These are phyloP conservation scores for Rhododendron kiyosumense DNA, from an alignment of 148 eudicot species.

Conservation along the genomic window DNA sequence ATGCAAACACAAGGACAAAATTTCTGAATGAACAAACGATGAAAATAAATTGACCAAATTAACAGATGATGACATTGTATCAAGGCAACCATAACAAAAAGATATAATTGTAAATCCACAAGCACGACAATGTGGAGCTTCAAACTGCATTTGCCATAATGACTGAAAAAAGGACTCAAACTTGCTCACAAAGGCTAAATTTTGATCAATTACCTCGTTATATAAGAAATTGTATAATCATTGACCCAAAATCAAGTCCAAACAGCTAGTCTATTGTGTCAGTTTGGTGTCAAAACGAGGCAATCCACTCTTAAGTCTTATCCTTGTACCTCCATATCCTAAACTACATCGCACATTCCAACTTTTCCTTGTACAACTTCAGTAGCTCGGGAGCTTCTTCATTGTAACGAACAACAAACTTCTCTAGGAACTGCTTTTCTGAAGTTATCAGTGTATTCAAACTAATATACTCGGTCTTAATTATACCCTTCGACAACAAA, in stretches of 20 bases:
- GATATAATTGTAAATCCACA: not conserved
- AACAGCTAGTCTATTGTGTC: not conserved
- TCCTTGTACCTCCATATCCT: too few species aligned
- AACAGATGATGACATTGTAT: not conserved
- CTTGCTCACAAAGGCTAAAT: not conserved
- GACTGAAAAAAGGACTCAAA: not conserved
- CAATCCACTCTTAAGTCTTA: too few species aligned
- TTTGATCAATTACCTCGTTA: not conserved
- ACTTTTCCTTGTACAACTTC: not conserved
- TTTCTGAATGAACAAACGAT: too few species aligned
- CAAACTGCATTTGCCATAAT: not conserved
- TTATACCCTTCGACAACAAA: not conserved
- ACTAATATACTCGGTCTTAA: not conserved
- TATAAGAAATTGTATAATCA: not conserved
- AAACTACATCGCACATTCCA: not conserved
- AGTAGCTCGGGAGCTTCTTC: not conserved
- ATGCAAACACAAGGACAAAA: not conserved
- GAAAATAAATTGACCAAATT: not conserved
- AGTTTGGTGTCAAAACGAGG: not conserved
- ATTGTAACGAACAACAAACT: not conserved
- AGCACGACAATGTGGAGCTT: not conserved
- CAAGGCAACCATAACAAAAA: not conserved
- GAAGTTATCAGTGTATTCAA: too few species aligned
- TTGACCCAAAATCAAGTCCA: not conserved
- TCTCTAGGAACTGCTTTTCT: not conserved